Percentiles rank a stretch among this genome's conserved stretches.
Conservation (phyloP, 2,329 filamentous ascomycete genomes). For the Anisogramma anomala region DNA sequence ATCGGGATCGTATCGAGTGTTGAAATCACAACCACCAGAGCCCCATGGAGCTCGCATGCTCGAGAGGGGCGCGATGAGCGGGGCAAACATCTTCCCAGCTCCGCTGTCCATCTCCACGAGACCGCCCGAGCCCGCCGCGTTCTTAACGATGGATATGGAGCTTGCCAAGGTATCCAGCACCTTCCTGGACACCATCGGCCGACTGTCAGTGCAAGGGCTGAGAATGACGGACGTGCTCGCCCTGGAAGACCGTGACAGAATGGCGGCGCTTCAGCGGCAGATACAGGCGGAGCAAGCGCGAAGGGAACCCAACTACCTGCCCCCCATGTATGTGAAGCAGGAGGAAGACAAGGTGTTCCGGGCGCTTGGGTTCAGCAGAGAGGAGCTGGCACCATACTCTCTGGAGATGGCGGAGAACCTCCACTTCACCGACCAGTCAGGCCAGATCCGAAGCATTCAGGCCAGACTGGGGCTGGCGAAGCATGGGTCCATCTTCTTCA, state of each 20-base stretch:
- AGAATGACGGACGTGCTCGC: slow-evolving; percentile 44
- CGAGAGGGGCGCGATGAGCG: slow-evolving; percentile 37
- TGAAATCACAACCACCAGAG: slow-evolving; percentile 43
- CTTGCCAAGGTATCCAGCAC: slow-evolving; percentile 43
- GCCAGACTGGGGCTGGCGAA: slow-evolving; percentile 47
- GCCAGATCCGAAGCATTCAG: slow-evolving; percentile 37
- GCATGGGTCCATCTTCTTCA: slow-evolving; percentile 50
- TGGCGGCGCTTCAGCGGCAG: slow-evolving; percentile 36
- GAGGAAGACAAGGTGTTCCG: slow-evolving; percentile 45
- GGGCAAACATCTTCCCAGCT: slow-evolving; percentile 37
- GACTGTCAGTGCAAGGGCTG: slow-evolving; percentile 34
- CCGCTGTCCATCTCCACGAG: slow-evolving; percentile 31
- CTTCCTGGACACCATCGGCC: slow-evolving; percentile 45
- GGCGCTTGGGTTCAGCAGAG: slow-evolving; percentile 39
- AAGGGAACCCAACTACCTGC: slow-evolving; percentile 51
- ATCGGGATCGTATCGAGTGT: slow-evolving; percentile 37
- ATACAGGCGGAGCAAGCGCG: slow-evolving; percentile 46
- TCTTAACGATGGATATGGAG: slow-evolving; percentile 46
- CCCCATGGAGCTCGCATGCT: slow-evolving; percentile 36
- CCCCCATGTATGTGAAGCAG: slow-evolving; percentile 47
- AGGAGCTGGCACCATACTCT: slow-evolving; percentile 40
- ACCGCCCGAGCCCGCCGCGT: slow-evolving; percentile 42
- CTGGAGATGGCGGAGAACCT: slow-evolving; percentile 44
- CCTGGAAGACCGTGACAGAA: slow-evolving; percentile 39
- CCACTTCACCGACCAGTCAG: slow-evolving; percentile 40